Conservation (phyloP, 129 eudicot species). For the Flaveria trinervia region DNA sequence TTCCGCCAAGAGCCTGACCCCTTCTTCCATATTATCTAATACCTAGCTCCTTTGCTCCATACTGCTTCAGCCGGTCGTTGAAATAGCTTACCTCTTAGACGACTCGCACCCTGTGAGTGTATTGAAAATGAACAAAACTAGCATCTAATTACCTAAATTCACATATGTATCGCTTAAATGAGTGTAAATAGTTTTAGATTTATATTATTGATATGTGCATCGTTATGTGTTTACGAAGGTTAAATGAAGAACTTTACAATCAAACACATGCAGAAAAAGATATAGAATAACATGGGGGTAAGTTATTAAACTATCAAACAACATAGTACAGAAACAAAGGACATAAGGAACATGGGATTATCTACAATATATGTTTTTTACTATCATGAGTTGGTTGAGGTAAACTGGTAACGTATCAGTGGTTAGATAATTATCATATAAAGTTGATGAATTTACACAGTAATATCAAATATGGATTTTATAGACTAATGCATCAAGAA, state of each 20-base stretch:
- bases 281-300: slow-evolving; percentile 10
- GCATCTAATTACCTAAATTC: too few species aligned
- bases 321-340: slow-evolving; percentile 23
- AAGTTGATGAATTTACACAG: too few species aligned
- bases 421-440: too few species aligned
- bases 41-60: slow-evolving; percentile 22
- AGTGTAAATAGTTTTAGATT: too few species aligned
- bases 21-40: slow-evolving; percentile 23
- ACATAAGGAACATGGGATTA: slow-evolving; percentile 6
- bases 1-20: slow-evolving; percentile 20
- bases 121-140: too few species aligned
- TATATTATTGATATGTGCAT: too few species aligned
- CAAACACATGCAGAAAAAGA: neutral
- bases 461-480: too few species aligned
- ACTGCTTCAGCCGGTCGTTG: neutral
- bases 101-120: too few species aligned
- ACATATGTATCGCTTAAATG: too few species aligned
- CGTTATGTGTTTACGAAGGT: slow-evolving; percentile 1
- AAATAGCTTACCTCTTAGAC: neutral
- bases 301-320: slow-evolving; percentile 28
- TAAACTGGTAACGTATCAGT: too few species aligned
- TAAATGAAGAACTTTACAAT: neutral
- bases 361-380: neutral
- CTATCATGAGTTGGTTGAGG: neutral
- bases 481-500: too few species aligned